Conservation (phyloP, 2,329 filamentous ascomycete genomes). For the Calonectria crousiana region DNA sequence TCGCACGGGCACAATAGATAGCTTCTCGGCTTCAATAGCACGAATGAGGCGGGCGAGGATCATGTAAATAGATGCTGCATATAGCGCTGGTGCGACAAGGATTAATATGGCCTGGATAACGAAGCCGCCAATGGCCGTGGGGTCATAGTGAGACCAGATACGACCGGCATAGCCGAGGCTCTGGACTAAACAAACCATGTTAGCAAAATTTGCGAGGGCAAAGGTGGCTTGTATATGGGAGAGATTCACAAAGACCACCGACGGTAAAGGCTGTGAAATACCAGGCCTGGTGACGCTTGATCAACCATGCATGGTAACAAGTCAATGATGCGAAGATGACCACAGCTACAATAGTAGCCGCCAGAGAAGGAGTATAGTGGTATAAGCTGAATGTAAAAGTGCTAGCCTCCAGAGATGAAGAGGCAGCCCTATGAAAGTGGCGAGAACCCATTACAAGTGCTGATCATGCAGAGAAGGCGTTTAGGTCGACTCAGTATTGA, state of each 20-base stretch:
- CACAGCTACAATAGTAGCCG: background rate
- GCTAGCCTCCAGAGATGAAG: background rate
- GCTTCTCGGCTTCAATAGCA: constrained; percentile 48
- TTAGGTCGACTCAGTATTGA: background rate
- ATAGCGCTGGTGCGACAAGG: constrained; percentile 53
- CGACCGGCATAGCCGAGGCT: background rate
- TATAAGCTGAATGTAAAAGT: background rate
- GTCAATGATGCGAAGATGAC: constrained; percentile 5
- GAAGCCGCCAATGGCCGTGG: background rate
- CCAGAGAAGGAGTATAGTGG: constrained; percentile 2
- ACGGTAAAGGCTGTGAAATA: constrained; percentile 12
- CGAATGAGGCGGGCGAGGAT: constrained; percentile 53
- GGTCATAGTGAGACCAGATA: constrained; percentile 11
- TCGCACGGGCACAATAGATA: constrained; percentile 53
- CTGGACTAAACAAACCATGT: background rate
- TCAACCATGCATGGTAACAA: background rate
- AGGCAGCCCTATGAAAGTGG: background rate
- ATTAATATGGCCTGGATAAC: background rate
- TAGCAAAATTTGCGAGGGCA: background rate
- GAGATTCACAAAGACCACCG: constrained; percentile 9
- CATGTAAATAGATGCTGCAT: constrained; percentile 60
- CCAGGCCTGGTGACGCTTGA: background rate
- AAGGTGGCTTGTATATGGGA: background rate
- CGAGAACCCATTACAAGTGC: background rate
- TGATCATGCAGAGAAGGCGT: background rate